Percentiles rank a stretch among this genome's conserved stretches.
These are phyloP conservation scores for Penicillium concentricum DNA, from an alignment of 2,329 filamentous ascomycete species.

Conservation along the genomic window DNA sequence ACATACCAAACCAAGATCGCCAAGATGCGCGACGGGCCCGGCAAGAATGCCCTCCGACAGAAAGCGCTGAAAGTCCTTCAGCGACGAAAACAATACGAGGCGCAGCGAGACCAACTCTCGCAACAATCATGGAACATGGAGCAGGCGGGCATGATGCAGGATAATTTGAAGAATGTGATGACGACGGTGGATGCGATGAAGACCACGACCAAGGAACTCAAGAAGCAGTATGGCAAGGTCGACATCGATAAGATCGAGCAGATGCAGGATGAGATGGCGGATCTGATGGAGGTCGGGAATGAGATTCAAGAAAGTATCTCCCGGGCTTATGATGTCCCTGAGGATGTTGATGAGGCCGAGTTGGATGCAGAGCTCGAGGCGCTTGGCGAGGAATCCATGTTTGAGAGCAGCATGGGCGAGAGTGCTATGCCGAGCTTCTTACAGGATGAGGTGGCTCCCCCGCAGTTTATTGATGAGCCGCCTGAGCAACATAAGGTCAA, in stretches of 20 bases:
- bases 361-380: slow-evolving; percentile 95
- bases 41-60: slow-evolving; percentile 87
- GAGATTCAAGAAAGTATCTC: slow-evolving; percentile 96
- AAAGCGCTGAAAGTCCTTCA: slow-evolving; percentile 94
- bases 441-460: slow-evolving; percentile 78
- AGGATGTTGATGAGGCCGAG: slow-evolving; percentile 96
- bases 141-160: slow-evolving; percentile 96
- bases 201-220: slow-evolving; percentile 88
- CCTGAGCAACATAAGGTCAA: slow-evolving; percentile 76
- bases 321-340: slow-evolving; percentile 88
- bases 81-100: slow-evolving; percentile 90
- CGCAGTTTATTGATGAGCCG: slow-evolving; percentile 88
- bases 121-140: slow-evolving; percentile 99
- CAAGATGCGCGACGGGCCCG: slow-evolving; percentile 94
- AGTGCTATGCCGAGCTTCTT: slow-evolving; percentile 77
- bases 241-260: slow-evolving; percentile 96
- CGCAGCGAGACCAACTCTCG: slow-evolving; percentile 89
- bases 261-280: slow-evolving; percentile 98
- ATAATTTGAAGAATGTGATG: slow-evolving; percentile 98
- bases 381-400: slow-evolving; percentile 87
- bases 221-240: slow-evolving; percentile 94
- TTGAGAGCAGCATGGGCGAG: slow-evolving; percentile 66
- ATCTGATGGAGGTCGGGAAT: slow-evolving; percentile 94
- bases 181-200: slow-evolving; percentile 97
- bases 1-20: slow-evolving; percentile 83